Percentiles rank a stretch among this genome's conserved stretches.
These are phyloP conservation scores for Aspergillus tanneri DNA, from an alignment of 2,329 filamentous ascomycete species.

Conservation along the genomic window DNA sequence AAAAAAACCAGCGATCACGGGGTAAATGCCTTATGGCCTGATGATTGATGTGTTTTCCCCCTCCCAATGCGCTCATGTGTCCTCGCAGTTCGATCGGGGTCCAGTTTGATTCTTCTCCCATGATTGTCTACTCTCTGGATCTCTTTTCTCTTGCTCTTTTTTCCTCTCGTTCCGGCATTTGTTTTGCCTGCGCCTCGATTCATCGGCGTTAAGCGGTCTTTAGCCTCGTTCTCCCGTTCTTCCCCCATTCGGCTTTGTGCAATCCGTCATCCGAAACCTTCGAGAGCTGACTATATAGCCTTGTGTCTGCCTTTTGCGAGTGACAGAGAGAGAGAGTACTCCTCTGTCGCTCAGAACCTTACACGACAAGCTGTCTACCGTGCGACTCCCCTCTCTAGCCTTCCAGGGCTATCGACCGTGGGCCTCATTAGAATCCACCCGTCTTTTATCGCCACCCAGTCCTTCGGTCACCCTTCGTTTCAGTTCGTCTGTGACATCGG, in stretches of 20 bases:
- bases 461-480: slow-evolving; percentile 18
- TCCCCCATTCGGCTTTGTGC: slow-evolving; percentile 9
- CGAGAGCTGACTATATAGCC: slow-evolving; percentile 1
- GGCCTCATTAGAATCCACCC: slow-evolving; percentile 21
- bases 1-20: too few relatives aligned
- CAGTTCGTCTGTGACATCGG: slow-evolving; percentile 37
- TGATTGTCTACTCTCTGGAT: slow-evolving; percentile 20
- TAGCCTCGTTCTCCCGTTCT: slow-evolving; percentile 14
- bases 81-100: too few relatives aligned
- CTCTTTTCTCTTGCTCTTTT: slow-evolving; percentile 6
- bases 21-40: too few relatives aligned
- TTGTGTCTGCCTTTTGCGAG: slow-evolving; percentile 14
- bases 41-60: too few relatives aligned
- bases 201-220: slow-evolving; percentile 27
- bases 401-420: slow-evolving; percentile 28
- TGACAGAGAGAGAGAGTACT: slow-evolving; percentile 21
- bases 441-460: slow-evolving; percentile 15
- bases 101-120: too few relatives aligned
- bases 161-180: not conserved
- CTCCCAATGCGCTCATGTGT: too few relatives aligned
- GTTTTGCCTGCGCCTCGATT: not conserved
- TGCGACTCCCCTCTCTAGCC: slow-evolving; percentile 21
- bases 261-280: slow-evolving; percentile 3
- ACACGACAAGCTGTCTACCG: slow-evolving; percentile 30
- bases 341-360: slow-evolving; percentile 23